Percentiles rank a stretch among this genome's conserved stretches.
Evolutionary conservation across 2,329 filamentous ascomycete species (phyloP).

Genomic region (Dactylellina cionopaga): DNA sequence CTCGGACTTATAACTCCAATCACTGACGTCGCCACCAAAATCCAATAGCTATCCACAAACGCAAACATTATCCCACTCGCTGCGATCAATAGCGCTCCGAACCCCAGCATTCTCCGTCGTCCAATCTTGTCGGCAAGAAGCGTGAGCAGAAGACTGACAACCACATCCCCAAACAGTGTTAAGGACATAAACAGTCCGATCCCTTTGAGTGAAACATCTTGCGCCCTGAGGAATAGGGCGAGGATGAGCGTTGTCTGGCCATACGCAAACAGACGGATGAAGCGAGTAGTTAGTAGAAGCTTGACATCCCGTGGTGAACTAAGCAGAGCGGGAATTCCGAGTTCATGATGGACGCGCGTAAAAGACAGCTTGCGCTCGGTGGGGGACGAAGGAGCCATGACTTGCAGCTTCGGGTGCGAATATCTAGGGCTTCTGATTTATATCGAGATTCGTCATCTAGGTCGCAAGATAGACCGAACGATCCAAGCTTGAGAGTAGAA

Average conservation of each 20-base stretch:
- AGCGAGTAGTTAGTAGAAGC: constrained; percentile 69
- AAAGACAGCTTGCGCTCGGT: constrained; percentile 57
- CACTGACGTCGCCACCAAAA: constrained; percentile 68
- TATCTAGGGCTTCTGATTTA: too few species aligned
- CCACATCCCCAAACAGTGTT: constrained; percentile 70
- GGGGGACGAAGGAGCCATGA: background rate
- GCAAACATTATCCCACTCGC: constrained; percentile 69
- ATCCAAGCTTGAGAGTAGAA: too few species aligned
- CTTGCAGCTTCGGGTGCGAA: too few species aligned
- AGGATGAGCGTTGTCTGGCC: constrained; percentile 69
- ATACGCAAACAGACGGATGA: constrained; percentile 72
- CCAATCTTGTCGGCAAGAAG: constrained; percentile 70
- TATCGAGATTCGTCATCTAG: too few species aligned
- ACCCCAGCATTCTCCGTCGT: constrained; percentile 66
- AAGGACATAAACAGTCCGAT: constrained; percentile 74
- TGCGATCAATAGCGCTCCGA: constrained; percentile 69
- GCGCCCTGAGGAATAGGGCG: constrained; percentile 67
- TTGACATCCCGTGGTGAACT: constrained; percentile 66
- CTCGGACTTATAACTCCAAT: constrained; percentile 71
- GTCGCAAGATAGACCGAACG: too few species aligned
- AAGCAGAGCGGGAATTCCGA: constrained; percentile 61
- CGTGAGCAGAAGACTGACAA: constrained; percentile 70
- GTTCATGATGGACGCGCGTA: constrained; percentile 22
- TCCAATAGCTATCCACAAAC: constrained; percentile 67
- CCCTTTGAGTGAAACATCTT: constrained; percentile 65